These are phyloP conservation scores for Arctostaphylos glauca DNA, from an alignment of 148 eudicot species.

Conservation along the genomic window DNA sequence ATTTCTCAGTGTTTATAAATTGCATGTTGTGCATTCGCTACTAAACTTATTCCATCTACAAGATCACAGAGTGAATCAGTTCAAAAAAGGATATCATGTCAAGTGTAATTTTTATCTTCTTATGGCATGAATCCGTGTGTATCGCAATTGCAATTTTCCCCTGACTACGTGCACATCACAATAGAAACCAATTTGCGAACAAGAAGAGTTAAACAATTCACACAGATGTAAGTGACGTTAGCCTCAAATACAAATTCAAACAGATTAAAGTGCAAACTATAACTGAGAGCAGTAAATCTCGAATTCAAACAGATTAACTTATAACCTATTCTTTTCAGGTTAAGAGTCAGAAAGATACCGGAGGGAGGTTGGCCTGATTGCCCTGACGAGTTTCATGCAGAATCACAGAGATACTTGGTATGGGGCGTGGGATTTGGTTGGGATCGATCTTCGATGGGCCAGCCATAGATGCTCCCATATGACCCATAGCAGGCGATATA, in stretches of 20 bases:
- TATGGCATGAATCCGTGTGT: not conserved
- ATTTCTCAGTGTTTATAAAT: not conserved
- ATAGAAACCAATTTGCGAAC: not conserved
- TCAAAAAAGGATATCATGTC: not conserved
- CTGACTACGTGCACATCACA: not conserved
- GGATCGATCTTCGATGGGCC: constrained; percentile 88
- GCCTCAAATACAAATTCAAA: not conserved
- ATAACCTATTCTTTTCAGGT: not conserved
- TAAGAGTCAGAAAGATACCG: constrained; percentile 47
- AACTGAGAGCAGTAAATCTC: not conserved
- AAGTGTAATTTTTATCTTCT: not conserved
- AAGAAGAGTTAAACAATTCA: not conserved
- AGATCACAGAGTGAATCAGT: not conserved
- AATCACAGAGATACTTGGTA: constrained; percentile 54
- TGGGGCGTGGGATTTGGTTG: constrained; percentile 91
- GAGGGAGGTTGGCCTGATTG: constrained; percentile 95
- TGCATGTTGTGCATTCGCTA: not conserved
- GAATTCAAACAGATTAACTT: not conserved
- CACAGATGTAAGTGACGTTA: not conserved
- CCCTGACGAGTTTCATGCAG: constrained; percentile 89
- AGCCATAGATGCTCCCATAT: constrained; percentile 46
- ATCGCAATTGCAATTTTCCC: not conserved
- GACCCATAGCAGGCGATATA: constrained; percentile 60
- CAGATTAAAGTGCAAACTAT: not conserved
- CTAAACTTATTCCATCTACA: not conserved